Conservation (phyloP, 306 rosid genomes). For the Lathyrus sativus region DNA sequence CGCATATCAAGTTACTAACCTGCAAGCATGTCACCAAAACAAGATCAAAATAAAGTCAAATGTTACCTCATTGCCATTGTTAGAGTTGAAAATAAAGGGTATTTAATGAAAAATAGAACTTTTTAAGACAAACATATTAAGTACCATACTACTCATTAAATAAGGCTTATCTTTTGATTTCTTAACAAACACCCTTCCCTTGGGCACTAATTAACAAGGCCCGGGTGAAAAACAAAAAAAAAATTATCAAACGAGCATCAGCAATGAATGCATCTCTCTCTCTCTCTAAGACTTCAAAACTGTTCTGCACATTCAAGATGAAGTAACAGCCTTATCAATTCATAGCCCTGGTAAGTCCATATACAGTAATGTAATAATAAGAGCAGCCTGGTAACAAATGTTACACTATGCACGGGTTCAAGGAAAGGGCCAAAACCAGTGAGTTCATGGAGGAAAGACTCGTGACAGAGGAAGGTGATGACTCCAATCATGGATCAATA, state of each 20-base stretch:
- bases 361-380: not conserved
- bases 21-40: constrained; percentile 37
- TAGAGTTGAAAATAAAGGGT: not conserved
- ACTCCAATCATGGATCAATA: not conserved
- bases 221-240: not conserved
- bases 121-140: constrained; percentile 2
- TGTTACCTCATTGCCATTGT: not conserved
- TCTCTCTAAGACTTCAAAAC: not conserved
- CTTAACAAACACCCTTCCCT: not conserved
- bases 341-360: not conserved
- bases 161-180: not conserved
- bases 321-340: not conserved
- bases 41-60: constrained; percentile 8
- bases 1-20: constrained; percentile 73
- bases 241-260: not conserved
- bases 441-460: not conserved
- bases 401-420: not conserved
- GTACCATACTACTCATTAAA: not conserved
- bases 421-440: not conserved
- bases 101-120: not conserved
- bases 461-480: not conserved
- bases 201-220: constrained; percentile 6
- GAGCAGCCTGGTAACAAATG: not conserved
- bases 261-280: not conserved
- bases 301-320: not conserved